Conservation (phyloP, 202 grass and related monocot species). For the Zizania palustris region DNA sequence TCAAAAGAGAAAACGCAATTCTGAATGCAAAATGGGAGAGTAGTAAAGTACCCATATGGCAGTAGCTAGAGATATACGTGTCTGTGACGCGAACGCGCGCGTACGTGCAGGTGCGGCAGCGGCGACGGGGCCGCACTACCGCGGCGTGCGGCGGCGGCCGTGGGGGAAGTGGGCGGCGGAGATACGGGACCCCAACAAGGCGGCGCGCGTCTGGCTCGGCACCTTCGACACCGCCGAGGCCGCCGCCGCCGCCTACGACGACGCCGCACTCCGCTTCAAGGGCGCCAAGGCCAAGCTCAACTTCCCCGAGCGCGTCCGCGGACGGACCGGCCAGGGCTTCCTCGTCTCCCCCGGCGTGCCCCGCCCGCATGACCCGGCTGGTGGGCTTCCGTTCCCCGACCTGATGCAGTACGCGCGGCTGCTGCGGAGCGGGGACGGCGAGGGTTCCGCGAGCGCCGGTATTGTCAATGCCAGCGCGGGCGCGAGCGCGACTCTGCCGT, state of each 20-base stretch:
- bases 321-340: slow-evolving; percentile 53
- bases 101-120: background rate
- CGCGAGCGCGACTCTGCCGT: too few species aligned
- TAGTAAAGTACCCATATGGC: too few species aligned
- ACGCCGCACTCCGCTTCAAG: slow-evolving; percentile 68
- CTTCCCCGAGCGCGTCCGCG: slow-evolving; percentile 69
- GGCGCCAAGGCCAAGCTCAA: slow-evolving; percentile 82
- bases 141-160: slow-evolving; percentile 40
- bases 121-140: background rate
- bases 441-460: background rate
- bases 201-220: slow-evolving; percentile 74
- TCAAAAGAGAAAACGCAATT: background rate
- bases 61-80: too few species aligned
- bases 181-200: slow-evolving; percentile 72
- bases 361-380: background rate
- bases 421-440: background rate
- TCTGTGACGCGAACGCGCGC: background rate
- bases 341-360: background rate
- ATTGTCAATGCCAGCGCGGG: background rate
- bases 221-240: slow-evolving; percentile 74
- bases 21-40: background rate
- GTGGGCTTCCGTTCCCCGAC: background rate
- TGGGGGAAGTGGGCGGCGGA: too few species aligned
- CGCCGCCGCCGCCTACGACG: slow-evolving; percentile 69
- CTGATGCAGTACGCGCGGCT: slow-evolving; percentile 9